Base-by-base conservation (phyloP, 2,329 filamentous ascomycete genomes). In the Hypoxylon sp. region DNA sequence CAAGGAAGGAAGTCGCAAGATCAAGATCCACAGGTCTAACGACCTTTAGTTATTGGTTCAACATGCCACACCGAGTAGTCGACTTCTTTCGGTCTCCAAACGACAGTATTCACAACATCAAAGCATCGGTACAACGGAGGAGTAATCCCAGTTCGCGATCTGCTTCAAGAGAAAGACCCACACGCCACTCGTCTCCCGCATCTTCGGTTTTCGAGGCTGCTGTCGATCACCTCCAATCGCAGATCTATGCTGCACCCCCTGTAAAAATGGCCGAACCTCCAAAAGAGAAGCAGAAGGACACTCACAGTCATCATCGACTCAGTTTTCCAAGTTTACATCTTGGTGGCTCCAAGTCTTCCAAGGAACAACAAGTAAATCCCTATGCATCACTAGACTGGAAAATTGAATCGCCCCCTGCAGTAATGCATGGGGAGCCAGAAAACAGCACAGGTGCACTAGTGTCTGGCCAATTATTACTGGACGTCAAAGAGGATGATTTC, bases 351-450 rank as follows among this genome's bases (percentile, higher is more conserved):
- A 78, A 77, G 55, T 44, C 74, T 1, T 78, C 75, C 67, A 83
- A 83, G 74, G 83, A 86, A 9, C 71, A 72, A n/a, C 70, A 78
- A 44, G 71, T 76, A 62, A 80, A 80, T 58, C 75, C 80, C 1
- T 80, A 81, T 63, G 83, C 84, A 9, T 74, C 80, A 1, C 76
- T 89, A 17, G 80, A 84, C 65, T 88, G 85, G 83, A 84, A 82
- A 73, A 91, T 98, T 70, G 94, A 98, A 83, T 97, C 93, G 11
- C 94, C 94, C 1, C 94, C 94, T 2, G 86, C 95, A 17, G 88
- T 98, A 50, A 91, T 97, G 81, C 93, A 96, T 76, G 94, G 94
- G 70, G 84, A 87, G 24, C 85, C 92, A 0, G 86, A 90, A 68
- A 86, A 88, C 72, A 97, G 94, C 74, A 92, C 91, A 2, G 95